phyloP scores from a whole-genome alignment of 257 asterid genomes.

The Salvia splendens region DNA sequence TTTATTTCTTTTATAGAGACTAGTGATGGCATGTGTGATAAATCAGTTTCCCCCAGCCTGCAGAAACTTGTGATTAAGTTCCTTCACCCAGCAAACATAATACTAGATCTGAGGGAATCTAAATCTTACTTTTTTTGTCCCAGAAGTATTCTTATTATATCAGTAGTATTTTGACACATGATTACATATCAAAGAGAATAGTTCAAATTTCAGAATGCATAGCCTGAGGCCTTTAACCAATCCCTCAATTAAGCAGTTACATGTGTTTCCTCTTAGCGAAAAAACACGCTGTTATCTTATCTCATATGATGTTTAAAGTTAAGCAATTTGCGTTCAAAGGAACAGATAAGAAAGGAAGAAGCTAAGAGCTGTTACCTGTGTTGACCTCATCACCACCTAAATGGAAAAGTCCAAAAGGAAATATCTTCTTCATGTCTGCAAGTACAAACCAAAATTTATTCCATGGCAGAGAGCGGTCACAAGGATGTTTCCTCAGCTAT shows the following conservation, averaged over 20 bases:
- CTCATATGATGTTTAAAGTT: neutral
- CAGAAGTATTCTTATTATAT: no score
- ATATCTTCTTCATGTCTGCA: constrained; percentile 83
- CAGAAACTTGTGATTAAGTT: no score
- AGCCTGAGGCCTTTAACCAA: no score
- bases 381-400: constrained; percentile 97
- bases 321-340: constrained; percentile 9
- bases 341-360: constrained; percentile 20
- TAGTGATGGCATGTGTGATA: no score
- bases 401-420: constrained; percentile 88
- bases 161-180: no score
- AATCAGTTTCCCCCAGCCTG: no score
- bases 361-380: constrained; percentile 52
- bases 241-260: neutral
- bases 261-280: neutral
- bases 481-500: constrained; percentile 13
- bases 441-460: constrained; percentile 16
- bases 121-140: no score
- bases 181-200: no score
- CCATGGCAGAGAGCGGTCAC: constrained; percentile 22
- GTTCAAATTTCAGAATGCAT: no score
- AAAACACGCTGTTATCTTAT: constrained; percentile 15
- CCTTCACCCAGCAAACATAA: no score
- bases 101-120: no score
- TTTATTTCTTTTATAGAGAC: no score